Evolutionary conservation across 257 asterid species (phyloP).

Genomic region (Solanum infundibuliforme): DNA sequence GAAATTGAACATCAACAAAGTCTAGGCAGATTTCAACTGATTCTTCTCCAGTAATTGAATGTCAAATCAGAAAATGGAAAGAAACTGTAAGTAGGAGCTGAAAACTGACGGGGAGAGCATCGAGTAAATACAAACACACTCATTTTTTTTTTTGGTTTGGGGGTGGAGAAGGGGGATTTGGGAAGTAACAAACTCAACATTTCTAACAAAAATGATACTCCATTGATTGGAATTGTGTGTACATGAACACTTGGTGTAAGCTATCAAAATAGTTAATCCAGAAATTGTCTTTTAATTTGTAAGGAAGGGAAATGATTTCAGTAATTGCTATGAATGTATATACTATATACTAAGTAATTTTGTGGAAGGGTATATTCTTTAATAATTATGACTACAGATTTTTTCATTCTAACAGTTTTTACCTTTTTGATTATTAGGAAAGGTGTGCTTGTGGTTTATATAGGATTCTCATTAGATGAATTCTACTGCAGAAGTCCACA

Average conservation of each 20-base stretch:
- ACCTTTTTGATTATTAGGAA: background rate
- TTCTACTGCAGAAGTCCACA: background rate
- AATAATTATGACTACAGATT: fast-evolving
- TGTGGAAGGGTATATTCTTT: background rate
- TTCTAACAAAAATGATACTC: background rate
- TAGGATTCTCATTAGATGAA: background rate
- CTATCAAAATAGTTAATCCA: background rate
- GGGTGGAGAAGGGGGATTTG: background rate
- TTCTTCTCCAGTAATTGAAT: background rate
- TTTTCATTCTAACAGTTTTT: background rate
- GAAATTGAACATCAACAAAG: background rate
- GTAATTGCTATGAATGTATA: background rate
- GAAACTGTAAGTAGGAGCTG: background rate
- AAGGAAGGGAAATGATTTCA: background rate
- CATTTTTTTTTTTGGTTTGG: background rate
- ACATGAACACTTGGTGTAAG: background rate
- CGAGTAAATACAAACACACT: background rate
- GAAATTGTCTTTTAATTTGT: background rate
- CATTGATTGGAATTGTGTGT: background rate
- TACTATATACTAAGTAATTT: background rate
- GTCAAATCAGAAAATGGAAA: background rate
- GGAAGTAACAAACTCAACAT: background rate
- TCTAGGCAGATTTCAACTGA: background rate
- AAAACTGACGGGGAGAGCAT: background rate
- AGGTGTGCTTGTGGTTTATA: background rate